Evolutionary conservation across 108 stramenopile species (phyloP).

Genomic region (Skeletonema costatum): DNA sequence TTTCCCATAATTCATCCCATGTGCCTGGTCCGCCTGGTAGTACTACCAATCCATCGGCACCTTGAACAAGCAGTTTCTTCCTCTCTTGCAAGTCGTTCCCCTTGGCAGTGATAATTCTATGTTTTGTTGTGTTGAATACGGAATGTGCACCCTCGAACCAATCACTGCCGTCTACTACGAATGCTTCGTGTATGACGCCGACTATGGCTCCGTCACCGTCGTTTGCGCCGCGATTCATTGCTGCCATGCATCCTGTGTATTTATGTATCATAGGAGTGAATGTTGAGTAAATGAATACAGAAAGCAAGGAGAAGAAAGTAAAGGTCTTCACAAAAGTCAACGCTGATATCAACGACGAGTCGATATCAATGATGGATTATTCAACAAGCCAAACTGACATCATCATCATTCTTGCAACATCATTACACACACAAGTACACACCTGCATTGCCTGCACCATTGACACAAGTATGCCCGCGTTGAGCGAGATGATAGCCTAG

Average conservation of each 20-base stretch:
- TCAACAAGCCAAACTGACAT: too few relatives aligned
- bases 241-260: constrained; percentile 80
- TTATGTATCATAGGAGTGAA: neutral
- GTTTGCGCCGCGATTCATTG: constrained; percentile 85
- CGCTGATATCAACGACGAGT: too few relatives aligned
- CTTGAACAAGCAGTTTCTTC: constrained; percentile 80
- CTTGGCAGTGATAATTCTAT: constrained; percentile 73
- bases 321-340: too few relatives aligned
- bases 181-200: constrained; percentile 93
- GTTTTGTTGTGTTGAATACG: constrained; percentile 58
- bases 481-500: constrained; percentile 72
- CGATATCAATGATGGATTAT: too few relatives aligned
- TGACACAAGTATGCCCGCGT: constrained; percentile 86
- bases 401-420: too few relatives aligned
- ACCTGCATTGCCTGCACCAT: constrained; percentile 76
- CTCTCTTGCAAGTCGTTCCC: constrained; percentile 89
- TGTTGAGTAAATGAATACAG: neutral
- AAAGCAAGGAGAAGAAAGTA: too few relatives aligned
- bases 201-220: constrained; percentile 79
- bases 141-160: constrained; percentile 54
- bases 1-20: constrained; percentile 93
- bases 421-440: too few relatives aligned
- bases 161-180: constrained; percentile 83
- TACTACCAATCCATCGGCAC: constrained; percentile 84
- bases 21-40: constrained; percentile 96